These are phyloP conservation scores for Aspergillus sclerotiicarbonarius DNA, from an alignment of 495 filamentous ascomycete species.

Conservation along the genomic window DNA sequence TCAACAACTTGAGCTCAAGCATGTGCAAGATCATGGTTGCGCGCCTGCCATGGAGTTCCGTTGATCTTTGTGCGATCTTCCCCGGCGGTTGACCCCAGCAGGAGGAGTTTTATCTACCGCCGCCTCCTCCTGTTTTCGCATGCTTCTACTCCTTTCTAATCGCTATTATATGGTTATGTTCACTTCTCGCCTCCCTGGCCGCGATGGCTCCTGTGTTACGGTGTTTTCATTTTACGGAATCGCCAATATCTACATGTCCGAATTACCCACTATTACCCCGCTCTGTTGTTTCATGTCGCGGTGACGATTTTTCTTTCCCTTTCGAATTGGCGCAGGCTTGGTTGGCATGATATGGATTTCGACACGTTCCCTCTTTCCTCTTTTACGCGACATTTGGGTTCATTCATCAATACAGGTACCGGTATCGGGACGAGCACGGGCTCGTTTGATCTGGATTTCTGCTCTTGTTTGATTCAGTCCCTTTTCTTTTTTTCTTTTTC, in stretches of 20 bases:
- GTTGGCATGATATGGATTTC: background rate
- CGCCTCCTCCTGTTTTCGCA: background rate
- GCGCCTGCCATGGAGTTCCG: conserved; percentile 91
- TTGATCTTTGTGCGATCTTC: conserved; percentile 43
- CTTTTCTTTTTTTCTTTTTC: background rate
- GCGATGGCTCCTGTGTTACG: conserved; percentile 1
- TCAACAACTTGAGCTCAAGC: conserved; percentile 88
- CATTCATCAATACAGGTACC: background rate
- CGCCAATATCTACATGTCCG: background rate
- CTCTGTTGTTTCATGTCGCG: background rate
- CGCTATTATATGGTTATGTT: background rate
- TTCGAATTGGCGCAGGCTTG: background rate
- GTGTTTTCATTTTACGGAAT: background rate
- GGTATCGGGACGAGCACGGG: background rate
- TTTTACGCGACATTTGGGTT: background rate
- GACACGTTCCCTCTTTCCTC: background rate
- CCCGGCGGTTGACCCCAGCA: background rate
- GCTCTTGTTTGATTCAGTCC: background rate
- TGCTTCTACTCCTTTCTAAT: conserved; percentile 2
- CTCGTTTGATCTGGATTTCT: background rate
- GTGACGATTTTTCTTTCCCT: conserved; percentile 1
- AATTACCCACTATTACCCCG: background rate
- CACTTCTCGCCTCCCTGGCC: conserved; percentile 2
- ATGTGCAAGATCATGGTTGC: conserved; percentile 81
- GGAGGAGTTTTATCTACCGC: background rate